Evolutionary conservation across 140 eudicot genomes (phyloP).

Genomic region (Oenanthe javanica): DNA sequence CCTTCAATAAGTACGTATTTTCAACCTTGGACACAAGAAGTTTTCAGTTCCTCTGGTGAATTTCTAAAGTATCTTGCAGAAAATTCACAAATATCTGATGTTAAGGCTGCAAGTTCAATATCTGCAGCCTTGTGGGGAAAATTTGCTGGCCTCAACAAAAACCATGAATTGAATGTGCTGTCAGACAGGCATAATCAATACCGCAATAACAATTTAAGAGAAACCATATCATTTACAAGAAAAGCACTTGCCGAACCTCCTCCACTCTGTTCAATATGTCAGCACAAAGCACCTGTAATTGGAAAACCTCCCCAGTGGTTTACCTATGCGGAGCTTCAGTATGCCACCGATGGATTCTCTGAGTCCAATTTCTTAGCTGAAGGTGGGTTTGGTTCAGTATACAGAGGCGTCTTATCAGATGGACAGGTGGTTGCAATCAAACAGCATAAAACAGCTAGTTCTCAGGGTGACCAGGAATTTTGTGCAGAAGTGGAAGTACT

Average conservation of each 20-base stretch:
- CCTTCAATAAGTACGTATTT: constrained; percentile 42
- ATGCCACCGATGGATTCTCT: constrained; percentile 67
- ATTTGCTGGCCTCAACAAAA: constrained; percentile 29
- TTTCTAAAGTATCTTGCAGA: constrained; percentile 17
- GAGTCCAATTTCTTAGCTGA: constrained; percentile 66
- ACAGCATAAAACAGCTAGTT: constrained; percentile 75
- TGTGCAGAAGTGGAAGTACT: constrained; percentile 84
- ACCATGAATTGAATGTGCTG: constrained; percentile 11
- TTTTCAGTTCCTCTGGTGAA: constrained; percentile 32
- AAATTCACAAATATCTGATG: constrained; percentile 15
- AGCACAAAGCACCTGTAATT: constrained; percentile 56
- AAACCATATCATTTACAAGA: constrained; percentile 35
- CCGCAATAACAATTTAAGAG: constrained; percentile 28
- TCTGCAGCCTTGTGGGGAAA: constrained; percentile 30
- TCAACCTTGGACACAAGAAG: constrained; percentile 38
- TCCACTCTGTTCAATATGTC: constrained; percentile 71
- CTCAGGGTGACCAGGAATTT: constrained; percentile 83
- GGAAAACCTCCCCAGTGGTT: constrained; percentile 76
- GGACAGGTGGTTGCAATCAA: constrained; percentile 81
- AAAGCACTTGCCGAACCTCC: constrained; percentile 50
- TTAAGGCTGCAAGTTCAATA: constrained; percentile 19
- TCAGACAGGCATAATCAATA: constrained; percentile 11
- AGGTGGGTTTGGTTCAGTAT: constrained; percentile 86
- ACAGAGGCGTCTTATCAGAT: constrained; percentile 64
- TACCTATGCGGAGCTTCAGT: constrained; percentile 59